Conservation (phyloP, 352 stramenopile species). For the Blastocystis hominis region DNA sequence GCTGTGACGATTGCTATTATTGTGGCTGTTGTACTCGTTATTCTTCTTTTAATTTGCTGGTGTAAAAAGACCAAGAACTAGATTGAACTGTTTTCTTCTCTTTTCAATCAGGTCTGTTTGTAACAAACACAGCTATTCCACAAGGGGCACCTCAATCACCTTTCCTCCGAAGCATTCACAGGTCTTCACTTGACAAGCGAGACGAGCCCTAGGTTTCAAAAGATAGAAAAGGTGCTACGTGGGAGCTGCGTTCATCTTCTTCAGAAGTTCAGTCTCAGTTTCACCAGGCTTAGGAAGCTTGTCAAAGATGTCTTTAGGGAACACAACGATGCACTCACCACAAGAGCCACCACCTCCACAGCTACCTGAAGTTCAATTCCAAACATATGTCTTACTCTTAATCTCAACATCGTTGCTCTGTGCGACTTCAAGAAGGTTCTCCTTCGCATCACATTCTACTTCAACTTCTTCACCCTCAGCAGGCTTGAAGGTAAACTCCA, state of each 20-base stretch:
- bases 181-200: constrained; percentile 45
- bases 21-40: neutral
- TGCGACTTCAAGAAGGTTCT: constrained; percentile 46
- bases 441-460: constrained; percentile 28
- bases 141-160: constrained; percentile 44
- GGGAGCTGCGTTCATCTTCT: constrained; percentile 33
- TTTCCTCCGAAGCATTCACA: constrained; percentile 10
- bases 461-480: constrained; percentile 45
- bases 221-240: neutral
- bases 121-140: constrained; percentile 8
- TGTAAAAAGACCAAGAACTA: constrained; percentile 16
- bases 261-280: constrained; percentile 26
- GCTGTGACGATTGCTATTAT: neutral
- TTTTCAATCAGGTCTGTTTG: neutral
- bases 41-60: neutral
- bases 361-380: neutral
- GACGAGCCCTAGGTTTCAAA: constrained; percentile 16
- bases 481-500: constrained; percentile 54
- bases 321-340: constrained; percentile 39
- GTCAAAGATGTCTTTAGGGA: constrained; percentile 53
- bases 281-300: constrained; percentile 52
- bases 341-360: constrained; percentile 35
- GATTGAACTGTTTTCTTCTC: neutral
- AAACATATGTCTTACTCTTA: neutral
- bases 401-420: constrained; percentile 54